Evolutionary conservation across 495 filamentous ascomycete genomes (phyloP).

Genomic region (Lepidopterella palustris): DNA sequence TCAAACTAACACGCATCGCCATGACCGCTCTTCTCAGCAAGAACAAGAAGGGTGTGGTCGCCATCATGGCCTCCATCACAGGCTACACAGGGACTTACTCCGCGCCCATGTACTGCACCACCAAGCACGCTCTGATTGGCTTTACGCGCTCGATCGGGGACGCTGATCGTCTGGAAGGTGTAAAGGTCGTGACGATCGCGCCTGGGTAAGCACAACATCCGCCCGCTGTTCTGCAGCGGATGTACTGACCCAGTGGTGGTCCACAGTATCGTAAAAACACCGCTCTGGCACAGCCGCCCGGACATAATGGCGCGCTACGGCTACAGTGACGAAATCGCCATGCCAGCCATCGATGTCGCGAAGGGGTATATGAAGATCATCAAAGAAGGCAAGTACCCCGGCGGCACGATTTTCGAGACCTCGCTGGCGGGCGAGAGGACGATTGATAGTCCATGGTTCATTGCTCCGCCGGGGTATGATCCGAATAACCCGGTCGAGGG

Average conservation of each 20-base stretch:
- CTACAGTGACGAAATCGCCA: slow-evolving; percentile 18
- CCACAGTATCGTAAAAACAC: slow-evolving; percentile 17
- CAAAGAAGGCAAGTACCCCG: slow-evolving; percentile 17
- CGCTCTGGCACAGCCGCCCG: slow-evolving; percentile 19
- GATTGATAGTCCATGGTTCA: not conserved
- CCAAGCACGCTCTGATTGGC: slow-evolving; percentile 34
- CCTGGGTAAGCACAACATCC: slow-evolving; percentile 15
- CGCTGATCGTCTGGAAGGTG: slow-evolving; percentile 26
- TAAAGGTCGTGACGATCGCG: slow-evolving; percentile 26
- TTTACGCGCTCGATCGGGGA: slow-evolving; percentile 30
- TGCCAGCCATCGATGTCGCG: slow-evolving; percentile 21
- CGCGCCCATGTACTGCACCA: slow-evolving; percentile 32
- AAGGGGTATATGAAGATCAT: slow-evolving; percentile 26
- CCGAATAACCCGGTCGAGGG: not conserved
- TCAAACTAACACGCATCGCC: slow-evolving; percentile 36
- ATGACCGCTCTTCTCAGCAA: slow-evolving; percentile 28
- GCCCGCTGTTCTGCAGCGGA: not conserved
- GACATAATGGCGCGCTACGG: slow-evolving; percentile 14
- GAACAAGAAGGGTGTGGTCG: slow-evolving; percentile 32
- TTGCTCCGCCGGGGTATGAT: not conserved
- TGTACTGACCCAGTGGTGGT: not conserved
- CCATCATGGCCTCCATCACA: slow-evolving; percentile 26
- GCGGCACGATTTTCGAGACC: slow-evolving; percentile 11
- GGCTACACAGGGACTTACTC: slow-evolving; percentile 24
- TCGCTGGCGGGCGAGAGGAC: not conserved